phyloP scores from a whole-genome alignment of 441 rosid species.

The Cnidoscolus chayamansa region DNA sequence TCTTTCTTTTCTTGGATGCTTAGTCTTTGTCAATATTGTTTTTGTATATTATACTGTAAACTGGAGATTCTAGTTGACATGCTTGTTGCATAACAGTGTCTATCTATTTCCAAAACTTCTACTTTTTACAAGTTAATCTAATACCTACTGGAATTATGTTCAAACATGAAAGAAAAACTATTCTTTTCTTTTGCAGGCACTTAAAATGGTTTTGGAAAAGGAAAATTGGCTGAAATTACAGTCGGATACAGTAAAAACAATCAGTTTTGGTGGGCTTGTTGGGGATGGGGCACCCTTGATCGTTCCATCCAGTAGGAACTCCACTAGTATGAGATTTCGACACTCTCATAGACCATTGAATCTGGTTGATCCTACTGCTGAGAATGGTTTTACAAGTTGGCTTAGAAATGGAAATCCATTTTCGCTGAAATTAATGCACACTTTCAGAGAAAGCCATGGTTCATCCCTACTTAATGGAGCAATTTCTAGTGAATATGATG shows the following conservation, averaged over 20 bases:
- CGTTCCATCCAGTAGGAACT: constrained; percentile 45
- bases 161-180: not conserved
- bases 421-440: constrained; percentile 47
- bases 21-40: not conserved
- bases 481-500: constrained; percentile 47
- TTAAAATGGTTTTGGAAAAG: constrained; percentile 97
- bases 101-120: not conserved
- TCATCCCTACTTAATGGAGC: constrained; percentile 44
- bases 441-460: constrained; percentile 44
- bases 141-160: not conserved
- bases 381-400: constrained; percentile 84
- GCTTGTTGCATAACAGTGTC: not conserved
- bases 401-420: constrained; percentile 78
- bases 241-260: constrained; percentile 60
- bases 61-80: not conserved
- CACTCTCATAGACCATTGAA: constrained; percentile 44
- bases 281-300: constrained; percentile 93
- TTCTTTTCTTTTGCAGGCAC: constrained; percentile 55
- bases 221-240: constrained; percentile 87
- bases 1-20: not conserved
- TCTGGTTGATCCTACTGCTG: constrained; percentile 34
- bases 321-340: constrained; percentile 45
- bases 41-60: not conserved
- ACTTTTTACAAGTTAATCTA: not conserved
- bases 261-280: constrained; percentile 87